A percentile compares a stretch with the other conserved stretches of the same genome.
phyloP scores from a whole-genome alignment of 164 flowering plant species.

The Akebia trifoliata region DNA sequence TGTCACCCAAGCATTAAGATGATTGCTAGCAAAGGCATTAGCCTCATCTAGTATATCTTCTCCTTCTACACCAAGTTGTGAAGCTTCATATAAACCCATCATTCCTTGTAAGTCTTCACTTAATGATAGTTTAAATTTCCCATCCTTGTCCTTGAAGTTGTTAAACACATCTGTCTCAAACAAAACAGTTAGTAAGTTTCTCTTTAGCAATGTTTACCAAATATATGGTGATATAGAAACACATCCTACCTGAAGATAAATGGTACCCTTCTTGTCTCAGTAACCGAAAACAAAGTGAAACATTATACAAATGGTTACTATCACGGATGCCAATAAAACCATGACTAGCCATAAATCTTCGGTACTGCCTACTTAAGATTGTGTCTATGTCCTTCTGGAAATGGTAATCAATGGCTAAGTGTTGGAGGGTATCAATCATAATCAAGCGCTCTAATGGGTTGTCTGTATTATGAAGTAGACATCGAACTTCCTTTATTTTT shows the following conservation, averaged over 20 bases:
- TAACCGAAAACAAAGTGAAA: slow-evolving; percentile 2
- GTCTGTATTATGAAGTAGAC: not conserved
- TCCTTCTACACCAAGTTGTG: slow-evolving; percentile 30
- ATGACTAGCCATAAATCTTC: not conserved
- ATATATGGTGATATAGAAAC: too few relatives aligned
- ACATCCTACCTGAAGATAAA: slow-evolving; percentile 1
- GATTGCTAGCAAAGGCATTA: slow-evolving; percentile 19
- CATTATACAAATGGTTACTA: not conserved
- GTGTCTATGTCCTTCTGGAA: not conserved
- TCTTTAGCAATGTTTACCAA: too few relatives aligned
- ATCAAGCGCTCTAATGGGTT: not conserved
- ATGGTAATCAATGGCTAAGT: slow-evolving; percentile 1
- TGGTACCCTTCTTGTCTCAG: slow-evolving; percentile 7
- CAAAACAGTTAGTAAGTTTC: too few relatives aligned
- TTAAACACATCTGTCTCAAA: not conserved
- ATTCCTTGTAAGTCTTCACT: slow-evolving; percentile 17
- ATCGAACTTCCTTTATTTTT: not conserved
- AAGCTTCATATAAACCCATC: slow-evolving; percentile 32
- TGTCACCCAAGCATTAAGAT: slow-evolving; percentile 17
- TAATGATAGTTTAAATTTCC: slow-evolving; percentile 1
- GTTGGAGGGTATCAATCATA: slow-evolving; percentile 2
- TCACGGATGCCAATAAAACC: not conserved
- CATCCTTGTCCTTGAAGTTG: not conserved
- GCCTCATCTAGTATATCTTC: slow-evolving; percentile 51
- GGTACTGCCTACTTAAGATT: not conserved